Conservation (phyloP, 73 alveolate species). For the Paramecium octaurelia region DNA sequence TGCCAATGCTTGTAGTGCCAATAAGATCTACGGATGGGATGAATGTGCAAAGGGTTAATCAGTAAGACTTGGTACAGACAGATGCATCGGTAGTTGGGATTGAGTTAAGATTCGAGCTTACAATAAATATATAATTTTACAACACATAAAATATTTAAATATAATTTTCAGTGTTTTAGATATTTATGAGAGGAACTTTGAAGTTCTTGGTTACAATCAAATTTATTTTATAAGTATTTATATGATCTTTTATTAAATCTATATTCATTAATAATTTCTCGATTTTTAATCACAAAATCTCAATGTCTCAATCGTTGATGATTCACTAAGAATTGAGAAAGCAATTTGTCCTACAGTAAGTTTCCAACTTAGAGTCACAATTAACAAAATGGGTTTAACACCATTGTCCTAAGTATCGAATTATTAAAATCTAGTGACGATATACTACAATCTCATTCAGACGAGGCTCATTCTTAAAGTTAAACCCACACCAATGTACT, state of each 20-base stretch:
- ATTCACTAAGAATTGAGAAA: constrained; percentile 25
- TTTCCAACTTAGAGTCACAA: neutral
- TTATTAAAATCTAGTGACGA: neutral
- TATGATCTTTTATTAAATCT: neutral
- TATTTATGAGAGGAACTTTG: neutral
- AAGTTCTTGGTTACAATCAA: neutral
- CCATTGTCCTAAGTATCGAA: neutral
- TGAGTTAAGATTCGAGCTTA: neutral
- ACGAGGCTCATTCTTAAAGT: neutral
- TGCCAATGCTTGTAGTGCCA: neutral
- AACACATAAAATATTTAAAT: neutral
- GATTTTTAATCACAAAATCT: constrained; percentile 13
- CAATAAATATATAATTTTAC: neutral
- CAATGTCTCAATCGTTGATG: constrained; percentile 29
- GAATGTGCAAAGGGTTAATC: constrained; percentile 40
- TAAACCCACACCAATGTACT: neutral
- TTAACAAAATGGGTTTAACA: neutral
- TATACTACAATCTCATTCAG: neutral
- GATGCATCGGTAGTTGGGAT: constrained; percentile 27
- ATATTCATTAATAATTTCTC: neutral
- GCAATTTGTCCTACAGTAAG: neutral
- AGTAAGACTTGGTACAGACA: neutral
- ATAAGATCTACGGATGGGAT: constrained; percentile 37
- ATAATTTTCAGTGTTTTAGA: neutral
- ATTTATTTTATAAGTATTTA: neutral